These are phyloP conservation scores for Termitomyces eurrhizus DNA, from an alignment of 768 basidiomycete species.

Conservation along the genomic window DNA sequence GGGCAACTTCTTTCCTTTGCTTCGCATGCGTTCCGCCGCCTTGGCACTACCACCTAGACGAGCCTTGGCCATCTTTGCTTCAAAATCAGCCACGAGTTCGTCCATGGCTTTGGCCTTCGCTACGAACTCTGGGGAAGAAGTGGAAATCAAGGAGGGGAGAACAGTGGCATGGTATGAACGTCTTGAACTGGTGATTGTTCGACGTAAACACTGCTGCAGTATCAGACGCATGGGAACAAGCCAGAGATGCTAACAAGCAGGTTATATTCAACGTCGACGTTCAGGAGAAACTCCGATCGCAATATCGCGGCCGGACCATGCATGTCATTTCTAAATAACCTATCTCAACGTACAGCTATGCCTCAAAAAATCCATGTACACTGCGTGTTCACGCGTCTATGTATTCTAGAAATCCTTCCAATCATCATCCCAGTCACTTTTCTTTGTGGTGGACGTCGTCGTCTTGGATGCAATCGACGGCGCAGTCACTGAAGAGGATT, in stretches of 20 bases:
- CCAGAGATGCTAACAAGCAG: neutral
- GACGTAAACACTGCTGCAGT: conserved; percentile 15
- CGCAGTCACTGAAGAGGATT: conserved; percentile 10
- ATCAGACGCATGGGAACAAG: conserved; percentile 15
- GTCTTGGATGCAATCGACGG: conserved; percentile 3
- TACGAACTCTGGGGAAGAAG: conserved; percentile 66
- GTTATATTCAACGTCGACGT: conserved; percentile 4
- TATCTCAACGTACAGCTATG: neutral
- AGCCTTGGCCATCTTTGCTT: conserved; percentile 52
- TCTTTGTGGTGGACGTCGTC: conserved; percentile 27
- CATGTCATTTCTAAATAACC: neutral
- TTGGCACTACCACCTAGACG: conserved; percentile 73
- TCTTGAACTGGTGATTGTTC: conserved; percentile 18
- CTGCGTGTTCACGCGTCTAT: neutral
- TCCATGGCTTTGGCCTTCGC: conserved; percentile 69
- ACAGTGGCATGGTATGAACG: conserved; percentile 66
- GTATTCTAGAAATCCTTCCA: conserved; percentile 73
- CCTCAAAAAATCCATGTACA: neutral
- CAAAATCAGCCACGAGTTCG: conserved; percentile 58
- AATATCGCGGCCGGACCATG: neutral
- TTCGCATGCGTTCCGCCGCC: conserved; percentile 70
- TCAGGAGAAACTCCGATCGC: conserved; percentile 21
- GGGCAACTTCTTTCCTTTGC: conserved; percentile 78
- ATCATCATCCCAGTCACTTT: conserved; percentile 70
- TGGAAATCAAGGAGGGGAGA: conserved; percentile 68